A percentile compares a stretch with the other conserved stretches of the same genome.
Conservation (phyloP, 83 land plant genomes). For the Diphasiastrum complanatum region DNA sequence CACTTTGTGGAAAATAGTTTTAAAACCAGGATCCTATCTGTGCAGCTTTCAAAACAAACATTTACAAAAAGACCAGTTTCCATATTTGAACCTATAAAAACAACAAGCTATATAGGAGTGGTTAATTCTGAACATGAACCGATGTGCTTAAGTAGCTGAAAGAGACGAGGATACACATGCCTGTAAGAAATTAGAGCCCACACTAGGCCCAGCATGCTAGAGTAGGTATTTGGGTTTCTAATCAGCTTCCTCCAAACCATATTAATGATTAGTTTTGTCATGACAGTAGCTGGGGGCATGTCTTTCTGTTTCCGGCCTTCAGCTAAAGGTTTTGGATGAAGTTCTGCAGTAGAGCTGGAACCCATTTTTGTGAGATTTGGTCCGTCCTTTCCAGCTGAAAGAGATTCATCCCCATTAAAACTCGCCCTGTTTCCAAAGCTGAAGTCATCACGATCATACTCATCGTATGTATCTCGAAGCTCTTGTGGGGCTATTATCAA, state of each 20-base stretch:
- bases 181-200: slow-evolving; percentile 20
- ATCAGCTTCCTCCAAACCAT: slow-evolving; percentile 44
- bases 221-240: slow-evolving; percentile 14
- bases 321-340: slow-evolving; percentile 23
- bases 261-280: slow-evolving; percentile 63
- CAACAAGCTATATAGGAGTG: neutral
- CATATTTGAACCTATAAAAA: neutral
- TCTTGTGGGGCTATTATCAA: no score
- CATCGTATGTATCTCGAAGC: neutral
- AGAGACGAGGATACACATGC: neutral
- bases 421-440: slow-evolving; percentile 36
- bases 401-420: slow-evolving; percentile 17
- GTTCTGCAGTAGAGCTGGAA: slow-evolving; percentile 55
- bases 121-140: neutral
- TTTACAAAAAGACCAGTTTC: no score
- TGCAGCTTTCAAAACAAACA: no score
- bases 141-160: neutral
- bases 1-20: no score
- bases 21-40: no score
- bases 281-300: slow-evolving; percentile 3
- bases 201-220: slow-evolving; percentile 6
- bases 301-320: neutral
- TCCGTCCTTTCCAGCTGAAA: slow-evolving; percentile 30
- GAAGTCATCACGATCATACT: slow-evolving; percentile 35
- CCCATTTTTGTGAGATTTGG: slow-evolving; percentile 54